Conservation (phyloP, 306 rosid genomes). For the Castanea mollissima region DNA sequence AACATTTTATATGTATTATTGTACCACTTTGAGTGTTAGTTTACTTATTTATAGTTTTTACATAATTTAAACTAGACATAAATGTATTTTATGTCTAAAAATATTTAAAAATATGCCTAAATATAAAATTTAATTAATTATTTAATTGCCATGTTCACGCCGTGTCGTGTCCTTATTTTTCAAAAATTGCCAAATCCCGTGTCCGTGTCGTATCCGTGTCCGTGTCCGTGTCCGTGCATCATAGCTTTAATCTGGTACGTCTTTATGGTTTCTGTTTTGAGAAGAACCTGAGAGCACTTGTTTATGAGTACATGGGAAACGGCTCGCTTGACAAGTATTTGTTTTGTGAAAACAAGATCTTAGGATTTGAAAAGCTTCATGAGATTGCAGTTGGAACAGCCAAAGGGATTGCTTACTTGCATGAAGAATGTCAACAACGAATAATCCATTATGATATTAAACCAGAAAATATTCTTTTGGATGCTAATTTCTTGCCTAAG, state of each 20-base stretch:
- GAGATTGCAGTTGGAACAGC: slow-evolving; percentile 53
- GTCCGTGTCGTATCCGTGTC: too few relatives aligned
- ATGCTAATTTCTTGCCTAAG: slow-evolving; percentile 24
- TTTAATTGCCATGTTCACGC: too few relatives aligned
- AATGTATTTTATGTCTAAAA: too few relatives aligned
- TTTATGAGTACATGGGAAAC: slow-evolving; percentile 47
- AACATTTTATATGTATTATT: too few relatives aligned
- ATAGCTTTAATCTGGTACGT: slow-evolving; percentile 45
- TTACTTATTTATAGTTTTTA: too few relatives aligned
- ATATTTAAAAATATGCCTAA: too few relatives aligned
- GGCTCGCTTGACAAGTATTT: slow-evolving; percentile 49
- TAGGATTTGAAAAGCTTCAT: slow-evolving; percentile 41
- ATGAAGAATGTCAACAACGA: slow-evolving; percentile 46
- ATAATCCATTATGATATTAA: slow-evolving; percentile 60
- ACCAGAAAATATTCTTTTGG: slow-evolving; percentile 52
- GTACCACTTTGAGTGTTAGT: too few relatives aligned
- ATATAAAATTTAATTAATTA: too few relatives aligned
- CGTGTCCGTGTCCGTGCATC: neutral
- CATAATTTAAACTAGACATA: too few relatives aligned
- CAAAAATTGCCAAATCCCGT: too few relatives aligned
- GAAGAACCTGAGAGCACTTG: slow-evolving; percentile 36
- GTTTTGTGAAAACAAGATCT: slow-evolving; percentile 19
- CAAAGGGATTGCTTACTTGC: slow-evolving; percentile 42
- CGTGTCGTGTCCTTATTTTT: too few relatives aligned
- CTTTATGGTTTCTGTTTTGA: slow-evolving; percentile 52